Conservation (phyloP, 1,284 basidiomycete genomes). For the Puccinia novopanici region DNA sequence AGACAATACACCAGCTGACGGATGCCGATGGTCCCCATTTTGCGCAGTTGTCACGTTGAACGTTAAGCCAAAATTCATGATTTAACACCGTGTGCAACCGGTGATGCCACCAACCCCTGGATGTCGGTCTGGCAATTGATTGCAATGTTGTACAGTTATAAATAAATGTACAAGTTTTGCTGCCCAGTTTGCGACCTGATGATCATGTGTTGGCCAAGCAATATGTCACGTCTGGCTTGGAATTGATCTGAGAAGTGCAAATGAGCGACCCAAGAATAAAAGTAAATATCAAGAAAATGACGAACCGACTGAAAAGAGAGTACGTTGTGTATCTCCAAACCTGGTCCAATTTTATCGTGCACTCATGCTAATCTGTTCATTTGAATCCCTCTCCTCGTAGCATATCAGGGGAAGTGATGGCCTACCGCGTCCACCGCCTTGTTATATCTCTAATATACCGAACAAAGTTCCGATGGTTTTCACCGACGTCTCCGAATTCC, state of each 20-base stretch:
- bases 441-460: slow-evolving; percentile 20
- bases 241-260: background rate
- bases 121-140: too few species aligned
- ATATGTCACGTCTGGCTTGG: too few species aligned
- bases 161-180: too few species aligned
- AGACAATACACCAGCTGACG: too few species aligned
- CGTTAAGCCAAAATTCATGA: too few species aligned
- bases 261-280: background rate
- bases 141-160: too few species aligned
- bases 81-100: too few species aligned
- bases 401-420: slow-evolving; percentile 42
- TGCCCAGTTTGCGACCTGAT: too few species aligned
- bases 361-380: background rate
- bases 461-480: slow-evolving; percentile 45
- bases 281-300: slow-evolving; percentile 39
- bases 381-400: background rate
- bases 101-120: too few species aligned
- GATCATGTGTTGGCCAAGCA: too few species aligned
- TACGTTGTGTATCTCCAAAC: background rate
- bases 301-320: slow-evolving; percentile 31
- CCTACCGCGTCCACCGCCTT: slow-evolving; percentile 31
- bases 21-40: too few species aligned
- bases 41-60: too few species aligned
- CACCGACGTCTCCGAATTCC: slow-evolving; percentile 45
- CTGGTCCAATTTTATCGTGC: background rate